Base-by-base conservation (phyloP, 2,329 filamentous ascomycete genomes). In the Botrytis hyacinthi region DNA sequence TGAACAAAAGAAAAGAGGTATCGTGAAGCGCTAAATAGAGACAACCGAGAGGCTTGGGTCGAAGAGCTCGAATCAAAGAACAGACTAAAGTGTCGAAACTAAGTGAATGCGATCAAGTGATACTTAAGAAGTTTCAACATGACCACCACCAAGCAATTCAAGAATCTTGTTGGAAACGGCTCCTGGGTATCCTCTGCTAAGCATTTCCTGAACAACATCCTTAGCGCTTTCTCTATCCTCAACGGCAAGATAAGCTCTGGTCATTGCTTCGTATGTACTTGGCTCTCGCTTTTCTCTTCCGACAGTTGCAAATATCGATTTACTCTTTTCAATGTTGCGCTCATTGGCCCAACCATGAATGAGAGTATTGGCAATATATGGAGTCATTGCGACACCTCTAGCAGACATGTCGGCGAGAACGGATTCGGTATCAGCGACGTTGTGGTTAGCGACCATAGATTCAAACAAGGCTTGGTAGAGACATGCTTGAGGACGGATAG, bases 251-350 rank as follows among this genome's bases (percentile, higher is more conserved):
- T 92, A 98, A 0, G 96, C 96, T 63, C 96, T 89, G 8, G 95
- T 97, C 96, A 99, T 99, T 59, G 95, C 95, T 84, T 99, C 96
- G 82, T 99, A 99, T 7, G 96, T 99, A 85, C 94, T 98, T 5
- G 96, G 96, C 85, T 99, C 96, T 73, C 96, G 91, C 84, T 91
- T 94, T 72, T 90, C 88, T 42, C 89, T 87, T 14, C 91, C 89
- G 5, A 99, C 91, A n/a, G 88, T 87, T 74, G 92, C 88, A 81
- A 97, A 99, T 75, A 98, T 90, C 37, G 87, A 84, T 80, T 91
- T 90, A 29, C 94, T 93, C 83, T 94, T 95, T 74, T 85, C 83
- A 62, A 98, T 92, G 76, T 97, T 88, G 83, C 92, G 92, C 81
- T 93, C 92, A 22, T 91, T 88, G 35, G 95, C 93, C 95, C 96